Percentiles rank a stretch among this genome's conserved stretches.
Evolutionary conservation across 768 basidiomycete species (phyloP).

Genomic region (Lepiota venenata): DNA sequence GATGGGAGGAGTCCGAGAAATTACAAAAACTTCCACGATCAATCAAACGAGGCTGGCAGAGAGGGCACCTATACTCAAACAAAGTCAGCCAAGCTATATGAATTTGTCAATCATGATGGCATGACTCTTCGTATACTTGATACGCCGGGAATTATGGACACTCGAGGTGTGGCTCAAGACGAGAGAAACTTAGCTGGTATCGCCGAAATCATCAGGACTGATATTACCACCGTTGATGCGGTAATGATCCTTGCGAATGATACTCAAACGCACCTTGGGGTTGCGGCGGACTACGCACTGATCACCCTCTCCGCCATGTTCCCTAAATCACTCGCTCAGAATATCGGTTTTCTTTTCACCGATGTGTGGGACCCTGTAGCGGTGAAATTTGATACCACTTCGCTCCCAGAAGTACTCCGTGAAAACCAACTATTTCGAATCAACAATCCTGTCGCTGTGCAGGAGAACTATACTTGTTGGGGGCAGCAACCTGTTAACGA

Average conservation of each 20-base stretch:
- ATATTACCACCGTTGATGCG: constrained; percentile 18
- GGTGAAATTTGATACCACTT: constrained; percentile 16
- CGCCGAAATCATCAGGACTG: constrained; percentile 18
- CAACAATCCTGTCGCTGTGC: constrained; percentile 14
- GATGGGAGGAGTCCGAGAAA: too few relatives aligned
- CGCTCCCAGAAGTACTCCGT: constrained; percentile 16
- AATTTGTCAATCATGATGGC: background rate
- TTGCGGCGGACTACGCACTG: constrained; percentile 24
- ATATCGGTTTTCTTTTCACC: constrained; percentile 24
- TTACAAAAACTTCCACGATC: too few relatives aligned
- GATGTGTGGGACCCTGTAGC: constrained; percentile 14
- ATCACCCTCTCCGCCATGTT: constrained; percentile 21
- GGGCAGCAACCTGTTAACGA: too few relatives aligned
- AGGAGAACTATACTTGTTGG: background rate
- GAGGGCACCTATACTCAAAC: too few relatives aligned
- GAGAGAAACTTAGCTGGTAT: constrained; percentile 22
- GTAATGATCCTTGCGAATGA: constrained; percentile 28
- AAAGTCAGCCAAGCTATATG: too few relatives aligned
- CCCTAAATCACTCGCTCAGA: constrained; percentile 17
- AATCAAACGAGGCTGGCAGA: too few relatives aligned
- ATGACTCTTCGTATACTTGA: constrained; percentile 20
- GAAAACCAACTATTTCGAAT: constrained; percentile 6
- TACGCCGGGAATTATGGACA: constrained; percentile 27
- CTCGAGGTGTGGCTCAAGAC: constrained; percentile 23
- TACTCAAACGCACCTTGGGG: constrained; percentile 19